phyloP scores from a whole-genome alignment of 2,329 filamentous ascomycete genomes.

The Paracorniculantispora psalliotae region DNA sequence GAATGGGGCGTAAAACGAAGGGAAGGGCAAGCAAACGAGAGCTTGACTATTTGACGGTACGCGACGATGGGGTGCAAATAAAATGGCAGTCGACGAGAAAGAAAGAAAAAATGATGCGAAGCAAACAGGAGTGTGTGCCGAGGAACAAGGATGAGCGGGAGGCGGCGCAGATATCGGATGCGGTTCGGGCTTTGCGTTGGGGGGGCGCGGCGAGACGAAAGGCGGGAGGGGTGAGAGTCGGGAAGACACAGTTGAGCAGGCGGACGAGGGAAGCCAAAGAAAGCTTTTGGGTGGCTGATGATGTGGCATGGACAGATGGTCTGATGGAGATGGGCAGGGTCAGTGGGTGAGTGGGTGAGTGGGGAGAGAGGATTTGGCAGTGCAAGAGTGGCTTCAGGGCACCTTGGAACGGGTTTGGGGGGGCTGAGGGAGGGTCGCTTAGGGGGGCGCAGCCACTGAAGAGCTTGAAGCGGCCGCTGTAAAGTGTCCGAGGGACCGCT shows the following conservation, averaged over 20 bases:
- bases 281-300: conserved; percentile 2
- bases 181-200: background rate
- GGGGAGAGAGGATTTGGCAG: background rate
- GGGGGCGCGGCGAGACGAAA: no score
- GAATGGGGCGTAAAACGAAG: conserved; percentile 2
- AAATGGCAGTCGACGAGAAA: background rate
- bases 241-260: background rate
- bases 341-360: no score
- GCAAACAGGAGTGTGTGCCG: background rate
- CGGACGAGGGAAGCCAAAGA: background rate
- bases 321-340: background rate
- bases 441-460: background rate
- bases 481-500: background rate
- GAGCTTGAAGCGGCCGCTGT: no score
- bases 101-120: background rate
- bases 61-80: background rate
- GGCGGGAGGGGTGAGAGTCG: background rate
- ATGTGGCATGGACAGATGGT: conserved; percentile 8
- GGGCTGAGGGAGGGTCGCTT: background rate
- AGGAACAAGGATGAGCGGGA: background rate
- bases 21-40: background rate
- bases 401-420: background rate
- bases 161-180: background rate
- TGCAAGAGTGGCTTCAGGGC: background rate
- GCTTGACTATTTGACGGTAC: background rate